Evolutionary conservation across 257 asterid species (phyloP).

Genomic region (Solanum pimpinellifolium): DNA sequence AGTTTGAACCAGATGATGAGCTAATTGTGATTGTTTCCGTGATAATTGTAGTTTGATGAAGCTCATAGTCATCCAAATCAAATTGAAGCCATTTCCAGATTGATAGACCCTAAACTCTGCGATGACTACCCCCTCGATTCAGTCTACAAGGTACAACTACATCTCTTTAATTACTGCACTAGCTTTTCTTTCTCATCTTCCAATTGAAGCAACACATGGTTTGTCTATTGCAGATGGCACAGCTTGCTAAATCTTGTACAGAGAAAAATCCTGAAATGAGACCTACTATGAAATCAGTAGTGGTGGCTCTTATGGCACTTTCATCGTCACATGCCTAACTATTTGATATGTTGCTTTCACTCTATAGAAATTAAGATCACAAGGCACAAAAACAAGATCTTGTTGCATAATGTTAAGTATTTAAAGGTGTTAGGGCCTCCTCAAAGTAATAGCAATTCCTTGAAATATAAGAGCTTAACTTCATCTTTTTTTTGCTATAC

Average conservation of each 20-base stretch:
- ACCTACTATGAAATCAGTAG: slow-evolving; percentile 78
- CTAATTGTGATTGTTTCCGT: background rate
- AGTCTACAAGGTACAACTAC: slow-evolving; percentile 38
- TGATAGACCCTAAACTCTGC: slow-evolving; percentile 70
- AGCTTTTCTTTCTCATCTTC: background rate
- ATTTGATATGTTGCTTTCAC: slow-evolving; percentile 22
- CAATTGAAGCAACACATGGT: background rate
- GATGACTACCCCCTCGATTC: slow-evolving; percentile 61
- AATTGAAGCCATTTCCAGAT: slow-evolving; percentile 32
- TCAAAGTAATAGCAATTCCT: no score
- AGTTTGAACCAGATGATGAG: background rate
- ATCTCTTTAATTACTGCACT: background rate
- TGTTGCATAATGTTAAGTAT: background rate
- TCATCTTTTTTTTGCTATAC: no score
- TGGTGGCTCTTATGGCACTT: slow-evolving; percentile 77
- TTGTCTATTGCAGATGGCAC: slow-evolving; percentile 42
- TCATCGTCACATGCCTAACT: slow-evolving; percentile 72
- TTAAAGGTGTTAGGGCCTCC: background rate
- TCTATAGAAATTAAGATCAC: slow-evolving; percentile 56
- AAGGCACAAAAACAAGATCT: slow-evolving; percentile 18
- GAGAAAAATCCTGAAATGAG: slow-evolving; percentile 70
- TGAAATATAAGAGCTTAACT: no score
- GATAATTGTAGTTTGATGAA: slow-evolving; percentile 54
- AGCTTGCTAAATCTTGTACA: slow-evolving; percentile 76
- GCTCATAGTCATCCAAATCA: slow-evolving; percentile 47